Conservation (phyloP, 768 basidiomycete genomes). For the Rhizopogon roseolus region DNA sequence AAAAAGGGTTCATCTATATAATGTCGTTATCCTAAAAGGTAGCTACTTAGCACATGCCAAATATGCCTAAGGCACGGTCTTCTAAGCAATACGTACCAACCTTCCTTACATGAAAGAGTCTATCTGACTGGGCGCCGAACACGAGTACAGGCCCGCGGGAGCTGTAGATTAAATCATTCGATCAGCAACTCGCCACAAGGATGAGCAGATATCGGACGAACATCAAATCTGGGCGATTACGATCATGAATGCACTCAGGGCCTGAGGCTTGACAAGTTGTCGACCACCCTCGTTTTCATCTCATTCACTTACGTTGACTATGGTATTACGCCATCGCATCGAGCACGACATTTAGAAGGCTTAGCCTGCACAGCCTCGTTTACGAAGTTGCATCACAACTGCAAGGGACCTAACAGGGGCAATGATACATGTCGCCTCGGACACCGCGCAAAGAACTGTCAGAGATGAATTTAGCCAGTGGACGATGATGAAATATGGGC, state of each 20-base stretch:
- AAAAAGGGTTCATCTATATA: not conserved
- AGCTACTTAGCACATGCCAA: slow-evolving; percentile 1
- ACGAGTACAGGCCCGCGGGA: slow-evolving; percentile 1
- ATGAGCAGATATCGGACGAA: not conserved
- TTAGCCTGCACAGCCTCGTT: slow-evolving; percentile 15
- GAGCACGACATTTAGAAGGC: not conserved
- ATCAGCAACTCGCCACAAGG: not conserved
- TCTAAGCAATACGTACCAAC: not conserved
- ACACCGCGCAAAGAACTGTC: slow-evolving; percentile 22
- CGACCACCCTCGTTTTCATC: not conserved
- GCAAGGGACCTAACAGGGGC: slow-evolving; percentile 21
- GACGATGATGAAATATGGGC: slow-evolving; percentile 9
- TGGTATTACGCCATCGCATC: not conserved
- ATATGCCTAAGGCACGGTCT: not conserved
- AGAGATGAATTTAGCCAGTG: not conserved
- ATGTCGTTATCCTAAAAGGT: not conserved
- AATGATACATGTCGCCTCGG: slow-evolving; percentile 21
- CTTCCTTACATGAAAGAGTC: not conserved
- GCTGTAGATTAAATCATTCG: not conserved
- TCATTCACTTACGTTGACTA: not conserved
- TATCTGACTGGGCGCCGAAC: slow-evolving; percentile 1
- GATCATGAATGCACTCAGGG: not conserved
- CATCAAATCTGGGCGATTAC: not conserved
- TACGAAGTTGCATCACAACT: slow-evolving; percentile 19
- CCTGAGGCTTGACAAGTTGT: not conserved